phyloP scores from a whole-genome alignment of 139 green algal genomes.

The Chlorella sorokiniana region DNA sequence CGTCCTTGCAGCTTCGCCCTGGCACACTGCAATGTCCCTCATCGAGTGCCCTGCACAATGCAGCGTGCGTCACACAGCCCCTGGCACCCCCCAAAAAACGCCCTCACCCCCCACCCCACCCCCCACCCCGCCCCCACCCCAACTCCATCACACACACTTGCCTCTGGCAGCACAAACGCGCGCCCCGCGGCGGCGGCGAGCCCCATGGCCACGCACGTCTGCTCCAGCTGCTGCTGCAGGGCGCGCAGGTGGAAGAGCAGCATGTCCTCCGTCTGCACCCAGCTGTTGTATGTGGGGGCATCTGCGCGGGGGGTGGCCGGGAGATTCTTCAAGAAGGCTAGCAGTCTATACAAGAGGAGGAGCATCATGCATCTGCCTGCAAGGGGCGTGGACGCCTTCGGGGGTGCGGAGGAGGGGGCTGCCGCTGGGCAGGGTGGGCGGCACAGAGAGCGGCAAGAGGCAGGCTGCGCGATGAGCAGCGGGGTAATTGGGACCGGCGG shows the following conservation, averaged over 20 bases:
- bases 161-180: constrained; percentile 19
- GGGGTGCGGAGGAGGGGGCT: too few species aligned
- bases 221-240: constrained; percentile 32
- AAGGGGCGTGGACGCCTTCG: not conserved
- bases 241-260: constrained; percentile 23
- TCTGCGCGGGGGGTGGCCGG: not conserved
- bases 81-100: not conserved
- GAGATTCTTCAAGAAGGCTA: not conserved
- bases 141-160: too few species aligned
- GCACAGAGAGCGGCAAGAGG: too few species aligned
- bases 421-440: too few species aligned
- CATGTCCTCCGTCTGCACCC: constrained; percentile 28
- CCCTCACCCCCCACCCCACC: not conserved
- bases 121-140: not conserved
- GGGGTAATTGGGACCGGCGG: too few species aligned
- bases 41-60: too few species aligned
- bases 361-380: too few species aligned
- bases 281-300: constrained; percentile 28
- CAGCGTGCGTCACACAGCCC: too few species aligned
- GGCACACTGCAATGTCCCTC: too few species aligned
- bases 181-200: constrained; percentile 5
- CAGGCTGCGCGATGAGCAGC: too few species aligned
- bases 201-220: constrained; percentile 9
- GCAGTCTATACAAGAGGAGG: not conserved
- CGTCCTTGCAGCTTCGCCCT: too few species aligned